Evolutionary conservation across 305 asterid genomes (phyloP), one percentile per base, ranked within the genome.

Genomic region (Lippia alba): DNA sequence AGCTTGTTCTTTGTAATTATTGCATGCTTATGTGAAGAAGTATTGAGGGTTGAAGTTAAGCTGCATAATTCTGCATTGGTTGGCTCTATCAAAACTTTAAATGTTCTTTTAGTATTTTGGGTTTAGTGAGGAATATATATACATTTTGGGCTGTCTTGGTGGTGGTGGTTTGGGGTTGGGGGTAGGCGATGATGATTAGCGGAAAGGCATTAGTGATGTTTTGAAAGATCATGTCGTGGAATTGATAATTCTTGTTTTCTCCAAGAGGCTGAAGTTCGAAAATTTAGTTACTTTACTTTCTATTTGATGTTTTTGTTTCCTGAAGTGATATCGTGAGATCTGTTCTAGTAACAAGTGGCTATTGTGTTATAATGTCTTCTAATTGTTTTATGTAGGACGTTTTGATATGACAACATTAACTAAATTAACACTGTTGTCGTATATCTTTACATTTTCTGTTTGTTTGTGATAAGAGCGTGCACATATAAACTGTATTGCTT

Each of bases 11-110:
- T 61, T 74, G 20, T 45, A 8, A 44, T 59, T 19, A 45, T 64
- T 66, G 61, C 54, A 40, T 64, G 33, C 15, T 56, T 51, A n/a
- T 16, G 39, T 70, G 41, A 17, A 12, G 67, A 57, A 64, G 63
- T 62, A 54, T 54, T 12, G 6, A 10, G 56, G 54, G 62, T 64
- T 67, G 60, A 20, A 67, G 62, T 46, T 34, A 17, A 62, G 49
- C 24, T 56, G 17, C 30, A 33, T 16, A 17, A 58, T 59, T 30
- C 50, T 62, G 30, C 48, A 44, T 73, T 69, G 76, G 59, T 69
- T 44, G 10, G 14, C 34, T 24, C 19, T 46, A 12, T 54, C 30
- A 24, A 24, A 24, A 24, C 30, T 24, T 24, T 3, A 24, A 24
- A 3, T 24, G 30, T 24, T 24, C 30, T 24, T 24, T 24, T 24